Base-by-base conservation (phyloP, 2,329 filamentous ascomycete species). In the Aquanectria penicillioides region DNA sequence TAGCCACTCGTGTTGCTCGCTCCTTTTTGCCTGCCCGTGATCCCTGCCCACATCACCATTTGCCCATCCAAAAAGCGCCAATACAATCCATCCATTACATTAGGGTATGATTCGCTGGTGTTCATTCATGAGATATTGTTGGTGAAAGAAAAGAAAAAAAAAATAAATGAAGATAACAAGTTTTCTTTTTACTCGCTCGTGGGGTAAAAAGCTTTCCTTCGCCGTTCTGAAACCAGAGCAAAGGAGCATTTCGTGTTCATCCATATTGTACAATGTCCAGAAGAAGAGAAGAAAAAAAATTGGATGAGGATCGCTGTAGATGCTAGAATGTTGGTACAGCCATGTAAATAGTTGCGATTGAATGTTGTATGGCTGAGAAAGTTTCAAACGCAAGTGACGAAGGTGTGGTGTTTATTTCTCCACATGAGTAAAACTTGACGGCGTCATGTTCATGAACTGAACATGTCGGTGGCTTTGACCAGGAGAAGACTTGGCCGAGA, bases 391-490 rank as follows among this genome's bases (percentile, higher is more conserved):
- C 22, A 26, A 6, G 11, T 15, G 8, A n/a, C 9, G 7, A 17
- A 13, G 11, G n/a, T n/a, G 37, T 34, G 18, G 34, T 29, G 6
- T 12, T 61, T 44, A 66, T 38, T 63, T 66, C 50, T 71, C 64
- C 18, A 61, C 56, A 17, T 66, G 65, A 13, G 61, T 62, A 52
- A 75, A 74, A 57, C 49, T 72, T 6, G 68, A 67, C 5, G 71
- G 63, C 8, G 73, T 74, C 67, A 78, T 73, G 64, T 73, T 74
- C 69, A 74, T 75, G 48, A 76, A 77, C 38, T 75, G 71, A 33
- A 71, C 68, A 18, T 72, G 69, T 26, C 64, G 68, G 48, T 69
- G 63, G 61, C 52, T 69, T 53, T 74, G 71, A 9, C 68, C 71
- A 4, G 74, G 71, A 11, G 76, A 77, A 3, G 72, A 67, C 40